A percentile compares a stretch with the other conserved stretches of the same genome.
phyloP scores from a whole-genome alignment of 345 rosid genomes.

The Gossypium bickii region DNA sequence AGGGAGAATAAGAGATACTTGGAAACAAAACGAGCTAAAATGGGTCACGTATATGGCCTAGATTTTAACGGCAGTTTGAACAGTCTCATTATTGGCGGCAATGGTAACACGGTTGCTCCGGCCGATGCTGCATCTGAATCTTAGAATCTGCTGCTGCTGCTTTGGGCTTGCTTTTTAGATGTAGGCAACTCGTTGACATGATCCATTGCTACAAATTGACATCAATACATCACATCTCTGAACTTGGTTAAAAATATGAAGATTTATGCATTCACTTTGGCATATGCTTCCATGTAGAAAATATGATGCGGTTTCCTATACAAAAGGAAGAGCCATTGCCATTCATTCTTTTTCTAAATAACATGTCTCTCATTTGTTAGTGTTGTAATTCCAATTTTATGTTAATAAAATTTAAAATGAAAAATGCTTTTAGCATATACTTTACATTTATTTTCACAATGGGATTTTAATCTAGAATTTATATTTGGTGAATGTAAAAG shows the following conservation, averaged over 20 bases:
- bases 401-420: not conserved
- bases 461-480: too few relatives aligned
- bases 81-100: constrained; percentile 20
- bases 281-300: not conserved
- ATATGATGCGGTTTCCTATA: not conserved
- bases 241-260: too few relatives aligned
- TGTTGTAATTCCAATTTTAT: not conserved
- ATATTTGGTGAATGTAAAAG: not conserved
- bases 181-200: not conserved
- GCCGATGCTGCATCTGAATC: constrained; percentile 19
- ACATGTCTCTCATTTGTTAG: not conserved
- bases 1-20: constrained; percentile 68
- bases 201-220: not conserved
- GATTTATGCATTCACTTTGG: not conserved
- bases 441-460: not conserved
- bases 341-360: not conserved
- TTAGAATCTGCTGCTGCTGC: not conserved
- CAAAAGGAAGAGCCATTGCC: not conserved
- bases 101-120: constrained; percentile 14
- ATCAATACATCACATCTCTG: not conserved
- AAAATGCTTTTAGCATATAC: not conserved
- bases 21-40: constrained; percentile 65
- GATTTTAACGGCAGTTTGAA: constrained; percentile 32
- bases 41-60: constrained; percentile 69
- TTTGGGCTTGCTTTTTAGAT: not conserved